Base-by-base conservation (phyloP, 2,329 filamentous ascomycete genomes). In the Diaporthe helianthi region DNA sequence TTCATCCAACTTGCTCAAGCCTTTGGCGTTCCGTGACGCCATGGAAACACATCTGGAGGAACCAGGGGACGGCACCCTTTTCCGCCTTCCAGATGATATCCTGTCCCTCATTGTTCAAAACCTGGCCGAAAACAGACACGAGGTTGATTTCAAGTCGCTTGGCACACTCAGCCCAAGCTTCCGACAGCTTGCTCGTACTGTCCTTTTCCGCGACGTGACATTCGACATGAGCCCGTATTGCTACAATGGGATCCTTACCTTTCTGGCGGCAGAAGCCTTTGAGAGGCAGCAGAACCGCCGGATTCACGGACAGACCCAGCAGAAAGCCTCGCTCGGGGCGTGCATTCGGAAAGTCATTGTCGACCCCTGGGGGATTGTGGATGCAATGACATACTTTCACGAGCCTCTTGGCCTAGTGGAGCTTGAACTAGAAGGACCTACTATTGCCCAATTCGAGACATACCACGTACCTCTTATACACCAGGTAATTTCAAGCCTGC, bases 361-460 rank as follows among this genome's bases (percentile, higher is more conserved):
- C 26, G 22, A 22, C 6, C 17, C 31, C 2, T 3, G 4, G 19
- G 10, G n/a, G n/a, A n/a, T n/a, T n/a, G n/a, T n/a, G n/a, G n/a
- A n/a, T n/a, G n/a, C n/a, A n/a, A n/a, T n/a, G n/a, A n/a, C n/a
- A n/a, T n/a, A n/a, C n/a, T n/a, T n/a, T n/a, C n/a, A n/a, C n/a
- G n/a, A n/a, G n/a, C n/a, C n/a, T n/a, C n/a, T n/a, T n/a, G n/a
- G n/a, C n/a, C n/a, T n/a, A n/a, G n/a, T n/a, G n/a, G n/a, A n/a
- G 17, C 26, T 3, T 29, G 3, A 2, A 17, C 0, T 3, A 3
- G 13, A 8, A 26, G 0, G 1, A 9, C n/a, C n/a, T n/a, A 19
- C 13, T 15, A 8, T 17, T 24, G 7, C 15, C 49, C 5, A 6
- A 15, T 17, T 31, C 24, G 22, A 24, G 12, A 8, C 15, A n/a